phyloP scores from a whole-genome alignment of 2,329 filamentous ascomycete genomes.

The Esteya vermicola region DNA sequence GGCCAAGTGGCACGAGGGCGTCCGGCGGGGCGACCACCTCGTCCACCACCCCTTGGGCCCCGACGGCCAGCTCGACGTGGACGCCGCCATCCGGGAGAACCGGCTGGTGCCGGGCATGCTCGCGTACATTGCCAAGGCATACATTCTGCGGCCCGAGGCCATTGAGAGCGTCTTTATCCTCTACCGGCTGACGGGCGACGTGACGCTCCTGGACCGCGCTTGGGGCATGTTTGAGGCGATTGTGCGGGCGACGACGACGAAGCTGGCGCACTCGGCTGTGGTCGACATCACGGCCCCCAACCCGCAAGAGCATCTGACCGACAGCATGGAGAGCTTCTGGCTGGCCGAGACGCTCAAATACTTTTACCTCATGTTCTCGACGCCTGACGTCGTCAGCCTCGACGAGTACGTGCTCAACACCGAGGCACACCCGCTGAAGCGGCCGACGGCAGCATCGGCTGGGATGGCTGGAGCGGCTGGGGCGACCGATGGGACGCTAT shows the following conservation, averaged over 20 bases:
- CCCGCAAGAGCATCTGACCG: slow-evolving; percentile 2
- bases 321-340: slow-evolving; percentile 43
- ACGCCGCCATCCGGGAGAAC: slow-evolving; percentile 12
- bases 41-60: too few relatives aligned
- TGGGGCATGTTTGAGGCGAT: slow-evolving; percentile 35
- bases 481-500: too few relatives aligned
- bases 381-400: slow-evolving; percentile 47
- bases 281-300: slow-evolving; percentile 10
- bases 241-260: slow-evolving; percentile 25
- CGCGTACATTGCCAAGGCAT: slow-evolving; percentile 28
- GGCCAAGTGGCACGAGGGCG: slow-evolving; percentile 14
- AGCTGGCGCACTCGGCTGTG: slow-evolving; percentile 30
- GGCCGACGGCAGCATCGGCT: too few relatives aligned
- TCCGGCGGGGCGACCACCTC: not conserved
- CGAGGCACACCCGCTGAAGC: slow-evolving; percentile 32
- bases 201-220: slow-evolving; percentile 26
- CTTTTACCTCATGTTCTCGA: slow-evolving; percentile 59
- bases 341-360: slow-evolving; percentile 66
- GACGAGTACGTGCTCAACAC: slow-evolving; percentile 57
- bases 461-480: too few relatives aligned
- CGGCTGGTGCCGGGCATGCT: slow-evolving; percentile 36
- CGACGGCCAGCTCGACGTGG: slow-evolving; percentile 5
- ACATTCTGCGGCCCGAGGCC: slow-evolving; percentile 33
- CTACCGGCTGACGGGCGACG: slow-evolving; percentile 33
- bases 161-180: slow-evolving; percentile 38